Evolutionary conservation across 179 eudicot species (phyloP), one percentile per base, ranked within the genome.

Genomic region (Silene coronaria): DNA sequence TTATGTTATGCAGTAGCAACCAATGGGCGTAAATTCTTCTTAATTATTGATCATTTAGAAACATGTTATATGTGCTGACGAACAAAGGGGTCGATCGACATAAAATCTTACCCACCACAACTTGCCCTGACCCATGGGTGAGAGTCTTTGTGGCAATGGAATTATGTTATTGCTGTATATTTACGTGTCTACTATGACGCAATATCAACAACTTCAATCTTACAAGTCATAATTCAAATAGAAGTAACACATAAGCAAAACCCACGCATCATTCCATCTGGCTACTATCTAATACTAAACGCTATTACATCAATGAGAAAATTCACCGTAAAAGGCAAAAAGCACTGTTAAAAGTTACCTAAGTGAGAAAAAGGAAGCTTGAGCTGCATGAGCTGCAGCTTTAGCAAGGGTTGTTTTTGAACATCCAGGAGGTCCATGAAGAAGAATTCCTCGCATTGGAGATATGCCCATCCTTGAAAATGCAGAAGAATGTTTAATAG

Each of bases 351-450:
- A n/a, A 57, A 53, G 72, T 77, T 72, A 94, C 97, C 98, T 92
- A 77, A 94, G 81, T 30, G 97, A 92, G 80, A 94, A 92, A 79
- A 94, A 94, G 32, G 97, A 92, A 59, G 96, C 96, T 77, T 89
- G 94, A 68, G 98, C 92, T 79, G 92, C 98, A 86, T 86, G 88
- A 81, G 97, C 96, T 24, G 92, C 94, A 84, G 98, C 98, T 88
- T 90, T 94, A 61, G 97, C 98, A 77, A 94, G 96, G 36, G 97
- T 94, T 53, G 98, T 94, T 85, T 94, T 94, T 34, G 98, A 94
- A 90, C 98, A 94, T 3, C 98, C 98, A 66, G 98, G 98, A 65
- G 98, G 98, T 67, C 98, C 98, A 80, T 94, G 97, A 67, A 94
- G 91, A 80, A 94, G 98, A 76, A 94, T 84, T 60, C 98, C 98